Evolutionary conservation across 1,284 basidiomycete species (phyloP).

Genomic region (Puccinia coronata): DNA sequence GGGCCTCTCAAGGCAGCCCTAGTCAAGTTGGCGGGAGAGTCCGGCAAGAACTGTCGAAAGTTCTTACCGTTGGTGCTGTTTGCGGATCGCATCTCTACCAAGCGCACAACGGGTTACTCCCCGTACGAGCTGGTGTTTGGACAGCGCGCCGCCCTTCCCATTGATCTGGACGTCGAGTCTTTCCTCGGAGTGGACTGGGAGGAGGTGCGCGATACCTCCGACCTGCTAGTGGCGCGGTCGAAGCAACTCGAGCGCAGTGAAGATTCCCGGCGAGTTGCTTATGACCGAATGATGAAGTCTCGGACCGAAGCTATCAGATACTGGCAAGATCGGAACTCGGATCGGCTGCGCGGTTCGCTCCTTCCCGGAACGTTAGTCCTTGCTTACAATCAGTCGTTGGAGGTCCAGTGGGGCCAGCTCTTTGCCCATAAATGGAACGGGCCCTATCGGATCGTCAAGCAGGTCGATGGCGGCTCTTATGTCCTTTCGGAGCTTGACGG

Average conservation of each 20-base stretch:
- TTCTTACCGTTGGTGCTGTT: not conserved
- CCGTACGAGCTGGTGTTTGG: not conserved
- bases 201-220: not conserved
- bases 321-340: not conserved
- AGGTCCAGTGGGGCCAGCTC: constrained; percentile 19
- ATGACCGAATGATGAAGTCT: not conserved
- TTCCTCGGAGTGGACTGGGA: constrained; percentile 7
- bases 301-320: not conserved
- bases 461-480: not conserved
- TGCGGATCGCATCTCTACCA: not conserved
- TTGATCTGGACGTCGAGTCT: not conserved
- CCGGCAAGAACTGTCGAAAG: not conserved
- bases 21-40: not conserved
- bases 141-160: not conserved
- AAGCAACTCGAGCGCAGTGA: not conserved
- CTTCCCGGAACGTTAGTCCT: not conserved
- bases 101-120: not conserved
- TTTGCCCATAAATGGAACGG: constrained; percentile 21
- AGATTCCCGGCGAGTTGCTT: not conserved
- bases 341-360: not conserved
- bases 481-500: constrained; percentile 16
- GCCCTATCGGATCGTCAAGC: not conserved
- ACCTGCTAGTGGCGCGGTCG: not conserved
- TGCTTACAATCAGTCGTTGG: constrained; percentile 8
- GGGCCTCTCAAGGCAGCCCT: not conserved